Base-by-base conservation (phyloP, 2,329 filamentous ascomycete genomes). In the Colletotrichum sp. region DNA sequence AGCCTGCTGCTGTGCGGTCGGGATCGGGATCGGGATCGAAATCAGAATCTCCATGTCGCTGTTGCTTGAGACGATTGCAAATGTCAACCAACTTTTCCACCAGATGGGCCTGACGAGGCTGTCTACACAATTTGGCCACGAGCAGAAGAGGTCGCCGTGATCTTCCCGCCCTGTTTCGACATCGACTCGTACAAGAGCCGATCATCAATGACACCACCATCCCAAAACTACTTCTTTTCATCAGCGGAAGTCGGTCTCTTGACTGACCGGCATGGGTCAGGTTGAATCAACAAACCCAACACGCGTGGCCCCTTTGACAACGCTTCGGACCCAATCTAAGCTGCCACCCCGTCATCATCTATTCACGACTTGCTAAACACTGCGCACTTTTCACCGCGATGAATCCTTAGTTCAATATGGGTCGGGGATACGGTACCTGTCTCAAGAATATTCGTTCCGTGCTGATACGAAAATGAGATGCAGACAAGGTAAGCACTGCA, bases 21-120 rank as follows among this genome's bases (percentile, higher is more conserved):
- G 38, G 18, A 47, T 74, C 57, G 57, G 36, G 62, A 72, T 74
- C 63, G 57, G 38, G 43, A 64, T 71, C 29, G 68, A 16, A 66
- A 33, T 66, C 33, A 43, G 31, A 27, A 62, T 33, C n/a, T 4
- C 31, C 38, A 58, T 62, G 11, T 21, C 15, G 24, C 31, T 36
- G 31, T 36, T 31, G 18, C 31, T 38, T 59, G 27, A 7, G 33
- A 38, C 34, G 36, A 38, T 13, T 21, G 18, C 21, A 27, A 18
- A n/a, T n/a, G 12, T 21, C 43, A n/a, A 12, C n/a, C 43, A 51
- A 12, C 2, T 51, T 24, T 51, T n/a, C 31, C n/a, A 15, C 15
- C n/a, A 36, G 16, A 33, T 13, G 57, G 11, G 11, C 27, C 34
- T 33, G 31, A n/a, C 57, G 18, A 33, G 57, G 57, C 57, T 61